Evolutionary conservation across 108 stramenopile species (phyloP), one percentile per base, ranked within the genome.

Genomic region (Mayamaea pseudoterrestris): DNA sequence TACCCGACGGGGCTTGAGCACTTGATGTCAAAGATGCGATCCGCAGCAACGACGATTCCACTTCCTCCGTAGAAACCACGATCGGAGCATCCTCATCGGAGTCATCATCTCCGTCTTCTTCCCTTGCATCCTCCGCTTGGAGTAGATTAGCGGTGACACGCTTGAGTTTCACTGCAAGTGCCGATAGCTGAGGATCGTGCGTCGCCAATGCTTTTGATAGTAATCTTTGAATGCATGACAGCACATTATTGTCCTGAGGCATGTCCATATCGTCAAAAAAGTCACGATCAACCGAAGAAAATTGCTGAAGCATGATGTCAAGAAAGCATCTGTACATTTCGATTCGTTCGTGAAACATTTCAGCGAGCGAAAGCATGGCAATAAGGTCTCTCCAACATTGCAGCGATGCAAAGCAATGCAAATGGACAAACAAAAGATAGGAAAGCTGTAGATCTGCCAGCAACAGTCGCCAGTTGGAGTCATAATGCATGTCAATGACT

Each of bases 381-480:
- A 74, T 25, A 13, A 65, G 44, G 60, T 72, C 80, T 27, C 73
- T 61, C 89, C 89, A 90, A 62, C 80, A 74, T 50, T 78, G 78
- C 61, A 90, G 60, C 0, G 89, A 83, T 8, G 65, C 48, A 27
- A 80, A 65, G 47, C 89, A 90, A 27, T 78, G 69, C 31, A 85
- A 47, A 52, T 74, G 57, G 3, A 90, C 46, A 62, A 86, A 78
- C 12, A 83, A 29, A 6, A 74, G 32, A 50, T 72, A 90, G 2
- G 78, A 60, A 26, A 90, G 53, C 56, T 90, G 79, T 30, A 90
- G 18, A 63, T 90, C 89, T 12, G 74, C 89, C 42, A 90, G 29
- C 30, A 90, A 52, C 6, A 65, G 27, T 37, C 58, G 9, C 63
- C 64, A 71, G 16, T 30, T 42, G 17, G 54, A 35, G 0, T 49